phyloP scores from a whole-genome alignment of 257 asterid species.

The Salvia splendens region DNA sequence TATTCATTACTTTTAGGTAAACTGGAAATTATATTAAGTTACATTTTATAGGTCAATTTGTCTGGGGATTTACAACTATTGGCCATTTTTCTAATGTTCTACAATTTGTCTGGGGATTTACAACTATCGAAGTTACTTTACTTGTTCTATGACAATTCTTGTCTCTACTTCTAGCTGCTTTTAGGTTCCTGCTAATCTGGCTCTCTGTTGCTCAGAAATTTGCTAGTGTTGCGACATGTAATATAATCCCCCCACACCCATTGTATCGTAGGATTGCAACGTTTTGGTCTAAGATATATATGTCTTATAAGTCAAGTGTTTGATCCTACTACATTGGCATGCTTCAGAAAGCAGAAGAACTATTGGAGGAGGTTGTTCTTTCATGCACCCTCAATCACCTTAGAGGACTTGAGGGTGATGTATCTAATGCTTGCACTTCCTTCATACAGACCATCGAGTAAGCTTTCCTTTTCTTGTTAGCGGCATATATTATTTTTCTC shows the following conservation, averaged over 20 bases:
- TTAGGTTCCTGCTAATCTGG: constrained; percentile 8
- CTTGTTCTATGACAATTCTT: constrained; percentile 8
- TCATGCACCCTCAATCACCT: constrained; percentile 84
- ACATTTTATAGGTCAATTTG: constrained; percentile 8
- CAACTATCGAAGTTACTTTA: constrained; percentile 7
- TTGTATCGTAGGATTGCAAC: constrained; percentile 3
- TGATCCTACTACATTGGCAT: constrained; percentile 36
- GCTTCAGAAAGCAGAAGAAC: constrained; percentile 85
- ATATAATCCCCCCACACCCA: constrained; percentile 14
- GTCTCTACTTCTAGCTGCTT: constrained; percentile 16
- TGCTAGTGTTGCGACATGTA: neutral
- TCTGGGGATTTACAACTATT: constrained; percentile 9
- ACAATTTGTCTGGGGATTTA: constrained; percentile 22
- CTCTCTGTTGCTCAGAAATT: neutral
- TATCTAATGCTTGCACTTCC: constrained; percentile 68
- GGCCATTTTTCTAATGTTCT: constrained; percentile 18
- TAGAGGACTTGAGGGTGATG: constrained; percentile 49
- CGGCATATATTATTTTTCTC: neutral
- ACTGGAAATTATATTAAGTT: constrained; percentile 16
- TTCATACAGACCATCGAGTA: constrained; percentile 83
- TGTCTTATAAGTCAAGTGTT: constrained; percentile 18
- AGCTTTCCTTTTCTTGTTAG: constrained; percentile 35
- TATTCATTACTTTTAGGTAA: constrained; percentile 8
- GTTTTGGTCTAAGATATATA: constrained; percentile 11
- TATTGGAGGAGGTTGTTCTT: constrained; percentile 90